Percentiles rank a stretch among this genome's conserved stretches.
phyloP scores from a whole-genome alignment of 2,329 filamentous ascomycete species.

The Aspergillus fructus region DNA sequence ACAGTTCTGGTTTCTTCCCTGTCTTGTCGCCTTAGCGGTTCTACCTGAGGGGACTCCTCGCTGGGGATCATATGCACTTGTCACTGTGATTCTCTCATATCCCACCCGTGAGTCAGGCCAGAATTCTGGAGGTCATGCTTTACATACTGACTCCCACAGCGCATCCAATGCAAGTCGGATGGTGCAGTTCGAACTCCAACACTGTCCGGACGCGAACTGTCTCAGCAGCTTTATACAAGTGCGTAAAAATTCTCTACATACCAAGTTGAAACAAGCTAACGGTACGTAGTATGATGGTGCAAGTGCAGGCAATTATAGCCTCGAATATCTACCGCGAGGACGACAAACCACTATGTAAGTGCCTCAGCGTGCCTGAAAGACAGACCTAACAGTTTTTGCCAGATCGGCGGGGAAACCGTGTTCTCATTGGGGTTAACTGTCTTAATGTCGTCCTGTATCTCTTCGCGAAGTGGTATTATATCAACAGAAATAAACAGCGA shows the following conservation, averaged over 20 bases:
- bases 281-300: constrained; percentile 31
- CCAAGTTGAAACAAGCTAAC: neutral
- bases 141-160: constrained; percentile 2
- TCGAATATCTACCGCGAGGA: constrained; percentile 36
- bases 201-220: constrained; percentile 38
- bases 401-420: constrained; percentile 51
- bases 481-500: constrained; percentile 31
- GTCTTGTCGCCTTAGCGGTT: constrained; percentile 48
- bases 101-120: neutral
- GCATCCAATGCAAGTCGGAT: constrained; percentile 15
- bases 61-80: constrained; percentile 52
- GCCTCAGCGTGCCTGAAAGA: too few relatives aligned
- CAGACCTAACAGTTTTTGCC: neutral
- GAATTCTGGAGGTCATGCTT: neutral
- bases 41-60: constrained; percentile 42
- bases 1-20: constrained; percentile 51
- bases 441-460: constrained; percentile 52
- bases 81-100: constrained; percentile 44
- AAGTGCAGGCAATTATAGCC: constrained; percentile 31
- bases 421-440: constrained; percentile 49
- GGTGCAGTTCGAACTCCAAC: constrained; percentile 35
- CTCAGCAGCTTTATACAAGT: constrained; percentile 39
- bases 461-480: constrained; percentile 33
- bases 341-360: constrained; percentile 49
- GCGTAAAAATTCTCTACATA: neutral